These are phyloP conservation scores for Kitagawia praeruptora DNA, from an alignment of 129 eudicot species.

Conservation along the genomic window DNA sequence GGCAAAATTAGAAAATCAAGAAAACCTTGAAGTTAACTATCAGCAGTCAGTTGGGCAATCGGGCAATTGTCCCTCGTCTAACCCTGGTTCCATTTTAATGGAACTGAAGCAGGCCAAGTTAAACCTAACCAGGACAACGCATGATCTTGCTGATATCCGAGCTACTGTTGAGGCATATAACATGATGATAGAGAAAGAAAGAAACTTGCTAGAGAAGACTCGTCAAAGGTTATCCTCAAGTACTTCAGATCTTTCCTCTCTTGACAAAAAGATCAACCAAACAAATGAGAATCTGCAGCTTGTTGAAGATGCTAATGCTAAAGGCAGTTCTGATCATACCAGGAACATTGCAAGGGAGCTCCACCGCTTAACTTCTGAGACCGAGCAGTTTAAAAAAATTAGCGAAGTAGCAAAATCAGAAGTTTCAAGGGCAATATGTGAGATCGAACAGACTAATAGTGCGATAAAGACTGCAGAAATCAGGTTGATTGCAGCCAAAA, in stretches of 20 bases:
- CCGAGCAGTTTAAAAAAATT: conserved; percentile 62
- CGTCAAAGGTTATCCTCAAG: conserved; percentile 53
- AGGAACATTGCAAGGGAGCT: conserved; percentile 49
- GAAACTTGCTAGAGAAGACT: conserved; percentile 68
- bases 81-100: conserved; percentile 62
- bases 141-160: conserved; percentile 71
- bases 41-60: neutral
- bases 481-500: conserved; percentile 62
- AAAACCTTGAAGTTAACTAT: conserved; percentile 10
- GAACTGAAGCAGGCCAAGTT: conserved; percentile 78
- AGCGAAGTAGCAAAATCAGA: conserved; percentile 64
- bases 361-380: conserved; percentile 52
- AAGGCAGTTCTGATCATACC: conserved; percentile 16
- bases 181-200: conserved; percentile 70
- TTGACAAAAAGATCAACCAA: conserved; percentile 40
- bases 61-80: conserved; percentile 35
- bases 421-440: conserved; percentile 46
- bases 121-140: conserved; percentile 67
- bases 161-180: conserved; percentile 57
- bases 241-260: conserved; percentile 37
- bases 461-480: conserved; percentile 65
- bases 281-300: conserved; percentile 26
- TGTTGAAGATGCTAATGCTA: conserved; percentile 11
- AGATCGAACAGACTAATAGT: conserved; percentile 62
- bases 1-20: conserved; percentile 22